Percentiles rank a stretch among this genome's conserved stretches.
phyloP scores from a whole-genome alignment of 352 stramenopile species.

The Pythium aquatile region DNA sequence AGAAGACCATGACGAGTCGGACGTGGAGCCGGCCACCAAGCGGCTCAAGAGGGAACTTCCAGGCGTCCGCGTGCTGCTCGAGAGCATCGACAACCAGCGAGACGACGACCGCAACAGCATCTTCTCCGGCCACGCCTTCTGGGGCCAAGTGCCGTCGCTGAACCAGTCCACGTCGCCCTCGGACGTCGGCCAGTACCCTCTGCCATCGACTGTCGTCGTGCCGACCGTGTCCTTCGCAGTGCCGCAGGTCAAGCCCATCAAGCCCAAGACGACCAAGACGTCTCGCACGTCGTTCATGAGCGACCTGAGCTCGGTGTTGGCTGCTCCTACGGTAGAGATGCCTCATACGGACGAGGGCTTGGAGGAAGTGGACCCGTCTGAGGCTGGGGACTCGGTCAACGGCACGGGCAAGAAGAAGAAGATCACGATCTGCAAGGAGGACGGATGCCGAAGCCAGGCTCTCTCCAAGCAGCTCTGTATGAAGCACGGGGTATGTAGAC shows the following conservation, averaged over 20 bases:
- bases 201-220: not conserved
- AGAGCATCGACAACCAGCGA: slow-evolving; percentile 24
- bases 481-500: slow-evolving; percentile 24
- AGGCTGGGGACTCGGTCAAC: not conserved
- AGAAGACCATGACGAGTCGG: not conserved
- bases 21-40: slow-evolving; percentile 14
- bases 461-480: slow-evolving; percentile 27
- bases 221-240: not conserved
- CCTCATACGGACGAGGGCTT: not conserved
- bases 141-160: slow-evolving; percentile 21
- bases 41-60: slow-evolving; percentile 17
- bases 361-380: not conserved
- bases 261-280: not conserved
- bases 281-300: slow-evolving; percentile 6
- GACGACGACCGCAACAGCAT: slow-evolving; percentile 19
- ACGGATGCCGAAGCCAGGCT: slow-evolving; percentile 26
- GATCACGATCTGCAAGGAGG: slow-evolving; percentile 26
- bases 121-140: slow-evolving; percentile 27
- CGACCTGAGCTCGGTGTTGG: not conserved
- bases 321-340: not conserved
- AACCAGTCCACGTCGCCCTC: slow-evolving; percentile 12
- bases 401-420: slow-evolving; percentile 29
- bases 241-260: not conserved
- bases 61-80: slow-evolving; percentile 17
- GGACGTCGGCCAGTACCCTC: slow-evolving; percentile 5